These are phyloP conservation scores for Xerocomellus amylosporus DNA, from an alignment of 768 basidiomycete species.

Conservation along the genomic window DNA sequence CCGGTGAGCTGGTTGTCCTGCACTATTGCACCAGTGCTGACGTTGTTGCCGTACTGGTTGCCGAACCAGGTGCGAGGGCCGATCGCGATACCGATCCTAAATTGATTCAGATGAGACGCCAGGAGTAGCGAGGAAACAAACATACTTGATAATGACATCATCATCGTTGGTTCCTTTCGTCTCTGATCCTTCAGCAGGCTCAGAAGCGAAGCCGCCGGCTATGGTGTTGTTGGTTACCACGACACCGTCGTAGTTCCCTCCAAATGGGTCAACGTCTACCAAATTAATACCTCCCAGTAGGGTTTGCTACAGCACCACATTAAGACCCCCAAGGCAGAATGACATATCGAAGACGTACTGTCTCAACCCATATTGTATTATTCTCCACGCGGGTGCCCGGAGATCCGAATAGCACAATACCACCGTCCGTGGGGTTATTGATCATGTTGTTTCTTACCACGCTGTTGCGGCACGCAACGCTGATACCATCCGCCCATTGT, in stretches of 20 bases:
- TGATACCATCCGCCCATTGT: constrained; percentile 84
- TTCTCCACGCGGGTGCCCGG: constrained; percentile 72
- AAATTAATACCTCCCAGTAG: constrained; percentile 75
- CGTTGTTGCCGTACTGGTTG: constrained; percentile 50
- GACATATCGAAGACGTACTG: constrained; percentile 39
- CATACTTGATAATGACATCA: constrained; percentile 70
- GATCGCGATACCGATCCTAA: constrained; percentile 75
- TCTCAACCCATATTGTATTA: constrained; percentile 72
- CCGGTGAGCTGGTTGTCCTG: constrained; percentile 57
- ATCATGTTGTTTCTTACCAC: constrained; percentile 67
- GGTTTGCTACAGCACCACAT: constrained; percentile 45
- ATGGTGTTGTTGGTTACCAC: constrained; percentile 67
- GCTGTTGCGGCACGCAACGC: constrained; percentile 62
- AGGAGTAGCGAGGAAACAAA: constrained; percentile 1
- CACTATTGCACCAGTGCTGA: constrained; percentile 53
- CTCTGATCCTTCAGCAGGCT: constrained; percentile 37
- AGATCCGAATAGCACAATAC: constrained; percentile 74
- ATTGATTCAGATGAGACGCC: constrained; percentile 7
- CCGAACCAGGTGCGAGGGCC: constrained; percentile 80
- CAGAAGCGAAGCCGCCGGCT: constrained; percentile 64
- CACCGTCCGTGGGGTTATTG: constrained; percentile 73
- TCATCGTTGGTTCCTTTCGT: constrained; percentile 54
- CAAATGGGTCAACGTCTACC: constrained; percentile 68
- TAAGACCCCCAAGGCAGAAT: neutral
- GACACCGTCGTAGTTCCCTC: constrained; percentile 63